Conservation (phyloP, 129 eudicot genomes). For the Oenanthe sinensis region DNA sequence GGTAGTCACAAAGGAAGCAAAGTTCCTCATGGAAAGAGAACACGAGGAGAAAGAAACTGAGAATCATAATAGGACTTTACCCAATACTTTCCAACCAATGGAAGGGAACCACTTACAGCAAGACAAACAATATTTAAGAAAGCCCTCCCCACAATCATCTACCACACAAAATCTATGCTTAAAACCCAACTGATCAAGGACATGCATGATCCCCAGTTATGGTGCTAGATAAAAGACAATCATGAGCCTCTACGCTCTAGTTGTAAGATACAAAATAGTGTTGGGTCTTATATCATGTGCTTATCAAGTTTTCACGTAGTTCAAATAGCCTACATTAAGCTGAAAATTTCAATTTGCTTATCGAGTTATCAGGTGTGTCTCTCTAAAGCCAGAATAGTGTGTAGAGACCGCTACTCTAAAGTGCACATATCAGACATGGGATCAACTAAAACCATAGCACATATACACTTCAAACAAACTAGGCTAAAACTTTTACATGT, state of each 20-base stretch:
- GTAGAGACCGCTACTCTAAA: neutral
- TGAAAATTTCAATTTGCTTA: neutral
- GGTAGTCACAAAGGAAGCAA: neutral
- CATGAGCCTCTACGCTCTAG: neutral
- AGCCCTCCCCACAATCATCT: neutral
- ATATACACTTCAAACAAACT: neutral
- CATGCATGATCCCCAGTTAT: neutral
- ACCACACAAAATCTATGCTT: neutral
- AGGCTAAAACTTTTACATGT: neutral
- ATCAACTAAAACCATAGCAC: neutral
- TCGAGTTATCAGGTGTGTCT: neutral
- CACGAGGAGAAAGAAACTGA: neutral
- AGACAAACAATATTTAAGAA: neutral
- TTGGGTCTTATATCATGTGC: neutral
- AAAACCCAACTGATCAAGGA: neutral
- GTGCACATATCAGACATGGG: neutral
- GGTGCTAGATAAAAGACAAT: neutral
- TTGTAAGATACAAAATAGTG: neutral
- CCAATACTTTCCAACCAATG: neutral
- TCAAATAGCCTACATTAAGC: neutral
- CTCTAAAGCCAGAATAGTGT: neutral
- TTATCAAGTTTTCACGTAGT: neutral
- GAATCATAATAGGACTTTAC: neutral
- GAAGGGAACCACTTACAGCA: neutral
- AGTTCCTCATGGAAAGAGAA: neutral